Base-by-base conservation (phyloP, 208 protist species). In the Trypanosoma boissoni region DNA sequence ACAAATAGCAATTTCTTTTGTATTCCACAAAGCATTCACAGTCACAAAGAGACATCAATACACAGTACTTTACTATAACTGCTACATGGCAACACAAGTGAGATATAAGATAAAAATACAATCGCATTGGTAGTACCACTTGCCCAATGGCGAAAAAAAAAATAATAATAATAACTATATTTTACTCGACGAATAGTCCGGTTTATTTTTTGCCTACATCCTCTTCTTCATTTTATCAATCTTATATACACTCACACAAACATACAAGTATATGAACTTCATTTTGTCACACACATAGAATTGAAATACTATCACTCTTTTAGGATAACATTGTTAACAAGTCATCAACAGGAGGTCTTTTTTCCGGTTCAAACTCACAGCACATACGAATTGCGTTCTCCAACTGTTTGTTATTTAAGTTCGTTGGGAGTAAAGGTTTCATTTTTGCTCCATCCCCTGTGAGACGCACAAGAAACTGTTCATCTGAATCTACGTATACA, bases 391-490 rank as follows among this genome's bases (percentile, higher is more conserved):
- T 68, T 6, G 72, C 67, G 10, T 39, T 41, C 28, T 68, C 51
- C 46, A 86, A 58, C 45, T 86, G 76, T 48, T 65, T 51, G 54
- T 86, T 72, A 12, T 24, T 48, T 16, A 54, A 18, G 8, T 72
- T 61, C 6, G 72, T 36, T 23, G 55, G 26, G 12, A 86, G 46
- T 31, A 80, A 68, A 0, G 76, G 80, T 53, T 62, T 51, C 76
- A 86, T 83, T 10, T 54, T 64, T 50, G 27, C 53, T 12, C 48
- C 61, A 31, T 74, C 73, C 16, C 67, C 58, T 3, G 66, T 61
- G 58, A 76, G 74, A 27, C 66, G 69, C 23, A 74, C 64, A 7
- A 83, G 48, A 49, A 83, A 83, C 3, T 82, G 66, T 55, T 74
- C 48, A 64, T 88, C 76, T 10, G 70, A 64, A 23, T 82, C 72